Evolutionary conservation across 495 filamentous ascomycete species (phyloP), one percentile per base, ranked within the genome.

Genomic region (Aspergillus steynii): DNA sequence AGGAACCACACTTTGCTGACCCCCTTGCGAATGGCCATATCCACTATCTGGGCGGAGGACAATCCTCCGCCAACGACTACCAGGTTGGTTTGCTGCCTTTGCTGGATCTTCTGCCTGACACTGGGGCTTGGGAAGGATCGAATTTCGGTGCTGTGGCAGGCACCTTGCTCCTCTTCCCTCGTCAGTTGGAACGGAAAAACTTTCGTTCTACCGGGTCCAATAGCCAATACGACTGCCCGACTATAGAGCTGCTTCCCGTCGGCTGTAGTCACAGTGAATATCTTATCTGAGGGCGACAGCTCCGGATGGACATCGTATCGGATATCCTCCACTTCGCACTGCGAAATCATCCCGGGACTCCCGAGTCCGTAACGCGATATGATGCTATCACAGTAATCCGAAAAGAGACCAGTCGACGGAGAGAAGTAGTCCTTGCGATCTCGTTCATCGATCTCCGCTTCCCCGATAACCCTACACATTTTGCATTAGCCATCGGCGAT

Each of bases 351-450:
- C 0, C 66, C 73, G 0, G 83, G 68, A 8, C 72, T 56, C 20
- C 79, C 62, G 4, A 90, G 70, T 1, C 71, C 64, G 67, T 88
- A 88, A 5, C 85, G 79, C 5, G 76, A 63, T 14, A 78, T 72
- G 29, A 88, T 72, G 31, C 79, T 79, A 4, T 67, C 57, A 65
- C 86, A 88, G 65, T 86, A 85, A 45, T 83, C 82, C 27, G 74
- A 65, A 62, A 89, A 89, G 5, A 88, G 75, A 0, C 71, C 68
- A 0, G 80, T 81, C 3, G 80, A 84, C 0, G 85, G 87, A 0
- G 82, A 84, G 69, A 81, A 88, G 65, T 88, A 89, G 61, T 88
- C 85, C 63, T 86, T 86, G 10, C 86, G 77, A 57, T 89, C 85
- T 61, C 86, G 74, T 65, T 88, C 86, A 57, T 88, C 85, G 28